Evolutionary conservation across 2,329 filamentous ascomycete species (phyloP).

Genomic region (Aureobasidium sp.): DNA sequence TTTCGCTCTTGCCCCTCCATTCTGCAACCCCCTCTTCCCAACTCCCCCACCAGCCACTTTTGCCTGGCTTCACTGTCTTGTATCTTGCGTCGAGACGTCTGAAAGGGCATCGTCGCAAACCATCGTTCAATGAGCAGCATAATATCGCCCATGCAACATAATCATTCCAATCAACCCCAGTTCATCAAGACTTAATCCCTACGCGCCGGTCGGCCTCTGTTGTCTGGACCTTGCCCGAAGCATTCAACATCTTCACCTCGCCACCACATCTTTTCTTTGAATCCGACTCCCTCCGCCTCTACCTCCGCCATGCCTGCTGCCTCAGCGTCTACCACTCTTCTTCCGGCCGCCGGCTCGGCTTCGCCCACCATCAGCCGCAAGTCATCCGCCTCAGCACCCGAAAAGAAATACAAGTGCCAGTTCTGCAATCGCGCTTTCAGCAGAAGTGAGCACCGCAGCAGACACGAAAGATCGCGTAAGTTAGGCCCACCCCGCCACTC

Average conservation of each 20-base stretch:
- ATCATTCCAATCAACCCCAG: slow-evolving; percentile 19
- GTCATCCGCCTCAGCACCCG: slow-evolving; percentile 56
- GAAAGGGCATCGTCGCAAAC: slow-evolving; percentile 10
- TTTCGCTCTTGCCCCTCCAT: background rate
- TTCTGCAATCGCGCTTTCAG: slow-evolving; percentile 98
- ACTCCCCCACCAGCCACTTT: background rate
- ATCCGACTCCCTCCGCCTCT: background rate
- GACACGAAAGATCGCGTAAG: slow-evolving; percentile 97
- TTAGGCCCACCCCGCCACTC: slow-evolving; percentile 26
- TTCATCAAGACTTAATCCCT: slow-evolving; percentile 29
- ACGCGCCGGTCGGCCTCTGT: slow-evolving; percentile 26
- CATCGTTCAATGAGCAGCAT: slow-evolving; percentile 17
- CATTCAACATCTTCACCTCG: slow-evolving; percentile 17
- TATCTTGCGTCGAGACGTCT: slow-evolving; percentile 8
- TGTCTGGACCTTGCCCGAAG: slow-evolving; percentile 12
- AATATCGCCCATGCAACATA: slow-evolving; percentile 17
- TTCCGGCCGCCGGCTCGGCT: slow-evolving; percentile 51
- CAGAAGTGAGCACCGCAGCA: slow-evolving; percentile 90
- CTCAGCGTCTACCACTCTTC: slow-evolving; percentile 52
- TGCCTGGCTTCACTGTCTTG: background rate
- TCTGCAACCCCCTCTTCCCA: slow-evolving; percentile 13
- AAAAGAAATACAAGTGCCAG: slow-evolving; percentile 99
- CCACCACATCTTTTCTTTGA: background rate
- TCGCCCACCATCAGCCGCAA: slow-evolving; percentile 69
- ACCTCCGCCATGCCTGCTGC: slow-evolving; percentile 54